Evolutionary conservation across 192 early-diverging fungal species (phyloP), one percentile per base, ranked within the genome.

Genomic region (Linnemannia zychae): DNA sequence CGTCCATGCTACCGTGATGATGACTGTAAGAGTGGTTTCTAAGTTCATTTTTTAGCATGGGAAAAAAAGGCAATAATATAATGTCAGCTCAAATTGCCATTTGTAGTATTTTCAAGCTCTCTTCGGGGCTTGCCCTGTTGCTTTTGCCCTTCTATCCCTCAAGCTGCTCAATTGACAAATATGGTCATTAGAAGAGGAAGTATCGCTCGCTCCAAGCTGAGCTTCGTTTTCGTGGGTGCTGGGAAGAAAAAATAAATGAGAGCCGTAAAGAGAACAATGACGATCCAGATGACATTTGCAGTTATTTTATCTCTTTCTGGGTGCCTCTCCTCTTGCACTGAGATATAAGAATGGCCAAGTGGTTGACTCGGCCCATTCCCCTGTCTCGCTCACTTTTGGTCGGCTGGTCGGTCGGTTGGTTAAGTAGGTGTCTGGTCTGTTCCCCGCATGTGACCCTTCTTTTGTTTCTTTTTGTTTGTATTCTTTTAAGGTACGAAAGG

Each of bases 11-110:
- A 17, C 75, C 72, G 28, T 77, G 78, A 36, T 79, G 79, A 44
- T 80, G 67, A 7, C 74, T 72, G 49, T 76, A 81, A 15, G 75
- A 74, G 31, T 80, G 78, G 48, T 77, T 77, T 63, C 78, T 86
- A 70, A 60, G 38, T 52, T 17, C 13, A 1, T n/a, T 24, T 57
- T 57, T 28, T 63, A 31, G 63, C 53, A 48, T 31, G 24, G 33
- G 44, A 15, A 47, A 37, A 36, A 1, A 37, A 17, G n/a, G 52
- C 36, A 66, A 52, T 44, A 11, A 11, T 17, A 63, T 11, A n/a
- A 57, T 57, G 52, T 57, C 52, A 57, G 52, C 20, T n/a, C 20
- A 11, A 36, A 53, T 17, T 69, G 63, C 11, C 28, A 17, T 34
- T 22, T 44, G 66, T 16, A 38, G 50, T 67, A 12, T 2, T 12